phyloP scores from a whole-genome alignment of 2,329 filamentous ascomycete species.

The Fusarium subglutinans region DNA sequence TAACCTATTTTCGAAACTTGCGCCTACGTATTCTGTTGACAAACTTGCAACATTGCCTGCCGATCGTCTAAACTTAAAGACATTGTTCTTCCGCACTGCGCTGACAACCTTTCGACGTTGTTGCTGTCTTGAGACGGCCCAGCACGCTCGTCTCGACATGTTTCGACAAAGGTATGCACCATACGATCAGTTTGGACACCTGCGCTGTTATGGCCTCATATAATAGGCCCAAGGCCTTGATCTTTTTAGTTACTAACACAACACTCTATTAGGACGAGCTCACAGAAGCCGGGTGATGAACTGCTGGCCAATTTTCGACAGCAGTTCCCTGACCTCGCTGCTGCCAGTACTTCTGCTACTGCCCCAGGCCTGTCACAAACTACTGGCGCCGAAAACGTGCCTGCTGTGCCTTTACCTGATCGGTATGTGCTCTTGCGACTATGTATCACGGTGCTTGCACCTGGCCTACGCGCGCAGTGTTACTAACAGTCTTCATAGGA shows the following conservation, averaged over 20 bases:
- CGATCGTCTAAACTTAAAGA: conserved; percentile 1
- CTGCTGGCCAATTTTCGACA: conserved; percentile 86
- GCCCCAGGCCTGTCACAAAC: conserved; percentile 50
- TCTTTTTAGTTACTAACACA: conserved; percentile 5
- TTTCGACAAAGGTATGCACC: conserved; percentile 44
- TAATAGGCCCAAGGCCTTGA: not conserved
- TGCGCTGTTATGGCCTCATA: not conserved
- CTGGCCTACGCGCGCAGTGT: not conserved
- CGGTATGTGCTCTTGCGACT: conserved; percentile 36
- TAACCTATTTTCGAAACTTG: not conserved
- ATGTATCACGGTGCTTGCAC: not conserved
- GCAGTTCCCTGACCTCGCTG: conserved; percentile 78
- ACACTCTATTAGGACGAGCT: conserved; percentile 67
- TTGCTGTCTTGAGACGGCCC: conserved; percentile 32
- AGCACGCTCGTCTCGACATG: conserved; percentile 39
- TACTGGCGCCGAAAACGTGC: conserved; percentile 43
- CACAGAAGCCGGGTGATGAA: conserved; percentile 87
- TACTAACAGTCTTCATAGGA: conserved; percentile 33
- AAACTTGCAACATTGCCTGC: conserved; percentile 5
- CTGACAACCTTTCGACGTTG: conserved; percentile 16
- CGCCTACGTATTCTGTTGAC: conserved; percentile 15
- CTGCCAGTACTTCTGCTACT: conserved; percentile 59
- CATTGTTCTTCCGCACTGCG: conserved; percentile 9
- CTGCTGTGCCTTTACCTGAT: conserved; percentile 39
- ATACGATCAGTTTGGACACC: not conserved